A percentile compares a stretch with the other conserved stretches of the same genome.
Evolutionary conservation across 495 filamentous ascomycete genomes (phyloP).

Genomic region (Aeminium ludgeri): DNA sequence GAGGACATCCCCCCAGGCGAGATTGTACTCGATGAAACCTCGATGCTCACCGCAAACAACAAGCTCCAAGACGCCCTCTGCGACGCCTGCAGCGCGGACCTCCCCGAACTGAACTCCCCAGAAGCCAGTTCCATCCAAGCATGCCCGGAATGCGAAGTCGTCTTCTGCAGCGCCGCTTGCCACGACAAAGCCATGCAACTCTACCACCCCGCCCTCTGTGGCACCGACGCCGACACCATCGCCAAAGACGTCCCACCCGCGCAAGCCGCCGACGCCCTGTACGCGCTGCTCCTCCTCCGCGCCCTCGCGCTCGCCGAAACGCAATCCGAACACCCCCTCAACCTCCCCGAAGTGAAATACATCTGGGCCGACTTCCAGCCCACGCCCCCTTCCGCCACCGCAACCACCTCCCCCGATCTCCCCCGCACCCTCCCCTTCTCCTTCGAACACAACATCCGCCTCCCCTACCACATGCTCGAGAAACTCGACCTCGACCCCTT

Average conservation of each 20-base stretch:
- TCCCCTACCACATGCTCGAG: conserved; percentile 68
- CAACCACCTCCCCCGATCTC: conserved; percentile 17
- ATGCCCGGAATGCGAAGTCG: conserved; percentile 63
- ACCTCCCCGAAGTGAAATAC: conserved; percentile 70
- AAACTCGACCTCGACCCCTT: conserved; percentile 87
- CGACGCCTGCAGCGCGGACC: conserved; percentile 63
- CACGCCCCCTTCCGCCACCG: conserved; percentile 8
- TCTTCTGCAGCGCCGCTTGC: conserved; percentile 72
- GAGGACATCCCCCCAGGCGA: conserved; percentile 62
- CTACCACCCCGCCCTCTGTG: conserved; percentile 81
- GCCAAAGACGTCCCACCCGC: conserved; percentile 58
- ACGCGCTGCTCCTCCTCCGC: conserved; percentile 38
- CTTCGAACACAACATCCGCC: conserved; percentile 68
- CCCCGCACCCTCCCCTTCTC: conserved; percentile 64
- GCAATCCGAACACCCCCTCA: conserved; percentile 66
- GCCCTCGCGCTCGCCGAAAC: conserved; percentile 71
- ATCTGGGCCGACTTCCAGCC: conserved; percentile 73
- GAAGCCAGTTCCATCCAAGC: conserved; percentile 19
- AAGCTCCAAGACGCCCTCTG: conserved; percentile 64
- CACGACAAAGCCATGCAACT: conserved; percentile 47
- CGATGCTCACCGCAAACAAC: conserved; percentile 67
- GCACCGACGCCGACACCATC: conserved; percentile 58
- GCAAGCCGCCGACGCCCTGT: conserved; percentile 59
- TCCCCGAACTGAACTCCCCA: conserved; percentile 36
- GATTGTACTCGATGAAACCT: conserved; percentile 60